Conservation (phyloP, 352 stramenopile genomes). For the Ophiocytium majus region DNA sequence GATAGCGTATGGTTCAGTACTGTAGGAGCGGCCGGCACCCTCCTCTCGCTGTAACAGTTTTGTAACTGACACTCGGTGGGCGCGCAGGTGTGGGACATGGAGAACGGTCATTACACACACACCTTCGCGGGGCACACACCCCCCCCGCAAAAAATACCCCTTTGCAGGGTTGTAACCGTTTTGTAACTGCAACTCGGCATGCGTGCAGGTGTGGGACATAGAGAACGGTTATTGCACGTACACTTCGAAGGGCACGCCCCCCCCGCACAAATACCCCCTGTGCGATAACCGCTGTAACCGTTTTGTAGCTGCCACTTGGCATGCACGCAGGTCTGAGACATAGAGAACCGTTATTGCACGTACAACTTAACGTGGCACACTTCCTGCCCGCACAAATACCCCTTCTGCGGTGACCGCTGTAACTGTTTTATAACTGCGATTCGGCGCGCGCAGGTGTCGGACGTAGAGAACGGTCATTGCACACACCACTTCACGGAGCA, state of each 20-base stretch:
- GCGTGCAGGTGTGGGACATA: conserved; percentile 75
- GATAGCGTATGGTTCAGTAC: no score
- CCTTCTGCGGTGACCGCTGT: no score
- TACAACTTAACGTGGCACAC: no score
- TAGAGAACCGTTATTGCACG: no score
- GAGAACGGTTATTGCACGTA: conserved; percentile 86
- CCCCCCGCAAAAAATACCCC: not conserved
- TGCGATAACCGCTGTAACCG: no score
- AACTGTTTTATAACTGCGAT: not conserved
- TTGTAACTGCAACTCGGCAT: not conserved
- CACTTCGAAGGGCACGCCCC: conserved; percentile 78
- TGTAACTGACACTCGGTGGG: not conserved
- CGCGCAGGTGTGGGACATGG: conserved; percentile 76
- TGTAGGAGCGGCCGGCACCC: no score
- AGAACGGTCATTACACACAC: conserved; percentile 86
- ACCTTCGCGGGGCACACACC: conserved; percentile 79
- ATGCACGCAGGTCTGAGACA: no score
- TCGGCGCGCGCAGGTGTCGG: conserved; percentile 66
- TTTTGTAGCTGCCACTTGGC: no score
- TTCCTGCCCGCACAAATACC: no score
- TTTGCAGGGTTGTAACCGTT: not conserved
- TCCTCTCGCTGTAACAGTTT: not conserved
- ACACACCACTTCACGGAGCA: conserved; percentile 87
- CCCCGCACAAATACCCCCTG: no score
- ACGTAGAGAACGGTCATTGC: conserved; percentile 83